These are phyloP conservation scores for Claviceps pusilla DNA, from an alignment of 2,329 filamentous ascomycete genomes.

Conservation along the genomic window DNA sequence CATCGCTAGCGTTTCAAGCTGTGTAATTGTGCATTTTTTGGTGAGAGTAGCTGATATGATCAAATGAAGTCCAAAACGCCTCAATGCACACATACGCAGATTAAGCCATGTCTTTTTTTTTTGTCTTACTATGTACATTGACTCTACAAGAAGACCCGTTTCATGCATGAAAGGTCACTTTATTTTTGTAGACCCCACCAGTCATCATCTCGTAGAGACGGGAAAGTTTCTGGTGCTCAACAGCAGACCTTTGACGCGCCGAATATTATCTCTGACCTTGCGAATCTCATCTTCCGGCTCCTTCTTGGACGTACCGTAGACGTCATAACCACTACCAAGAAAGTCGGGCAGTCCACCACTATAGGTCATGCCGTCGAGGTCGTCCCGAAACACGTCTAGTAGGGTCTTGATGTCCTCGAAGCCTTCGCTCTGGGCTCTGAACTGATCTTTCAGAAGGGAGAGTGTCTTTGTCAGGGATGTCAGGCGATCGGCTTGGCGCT, in stretches of 20 bases:
- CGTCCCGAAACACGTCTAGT: conserved; percentile 46
- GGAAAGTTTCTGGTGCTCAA: conserved; percentile 63
- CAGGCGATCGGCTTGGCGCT: conserved; percentile 28
- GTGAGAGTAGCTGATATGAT: no score
- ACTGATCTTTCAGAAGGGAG: conserved; percentile 27
- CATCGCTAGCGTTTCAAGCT: not conserved
- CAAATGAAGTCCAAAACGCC: not conserved
- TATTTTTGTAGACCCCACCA: not conserved
- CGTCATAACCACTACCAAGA: conserved; percentile 20
- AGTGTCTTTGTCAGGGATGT: conserved; percentile 27
- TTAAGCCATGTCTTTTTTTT: not conserved
- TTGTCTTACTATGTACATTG: not conserved
- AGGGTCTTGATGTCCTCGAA: conserved; percentile 36
- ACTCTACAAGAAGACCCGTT: not conserved
- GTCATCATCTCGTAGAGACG: conserved; percentile 19
- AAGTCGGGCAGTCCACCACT: conserved; percentile 21
- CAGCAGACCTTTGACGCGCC: conserved; percentile 64
- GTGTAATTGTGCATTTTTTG: not conserved
- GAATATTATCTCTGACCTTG: conserved; percentile 58
- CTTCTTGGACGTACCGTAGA: conserved; percentile 28
- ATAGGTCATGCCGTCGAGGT: conserved; percentile 48
- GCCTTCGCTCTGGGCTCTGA: conserved; percentile 30
- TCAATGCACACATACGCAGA: not conserved
- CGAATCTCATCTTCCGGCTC: conserved; percentile 58
- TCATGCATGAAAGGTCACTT: not conserved